Conservation (phyloP, 1,284 basidiomycete genomes). For the Cryptococcus hybrid region DNA sequence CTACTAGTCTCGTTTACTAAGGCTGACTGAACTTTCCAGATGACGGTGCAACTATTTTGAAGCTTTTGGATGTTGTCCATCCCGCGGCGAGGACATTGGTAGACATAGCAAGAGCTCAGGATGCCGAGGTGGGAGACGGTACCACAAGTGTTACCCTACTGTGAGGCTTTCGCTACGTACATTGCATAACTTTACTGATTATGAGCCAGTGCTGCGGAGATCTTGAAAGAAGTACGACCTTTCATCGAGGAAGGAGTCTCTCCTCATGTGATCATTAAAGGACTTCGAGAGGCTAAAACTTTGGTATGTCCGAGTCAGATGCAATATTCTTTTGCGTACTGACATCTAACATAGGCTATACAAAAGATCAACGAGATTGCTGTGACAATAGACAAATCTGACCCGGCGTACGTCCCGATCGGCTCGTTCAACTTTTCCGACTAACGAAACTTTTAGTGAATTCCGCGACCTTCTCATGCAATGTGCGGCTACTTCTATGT, state of each 20-base stretch:
- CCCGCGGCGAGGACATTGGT: constrained; percentile 95
- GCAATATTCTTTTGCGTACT: not conserved
- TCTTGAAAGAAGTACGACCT: constrained; percentile 86
- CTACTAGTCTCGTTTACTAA: not conserved
- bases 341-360: constrained; percentile 61
- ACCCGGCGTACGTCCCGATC: constrained; percentile 68
- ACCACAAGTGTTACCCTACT: constrained; percentile 94
- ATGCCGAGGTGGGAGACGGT: constrained; percentile 97
- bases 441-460: constrained; percentile 56
- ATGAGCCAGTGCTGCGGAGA: constrained; percentile 69
- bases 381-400: constrained; percentile 82
- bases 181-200: not conserved
- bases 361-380: constrained; percentile 88
- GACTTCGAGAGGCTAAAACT: constrained; percentile 83
- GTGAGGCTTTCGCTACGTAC: constrained; percentile 14
- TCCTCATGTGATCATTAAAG: constrained; percentile 97
- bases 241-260: constrained; percentile 98
- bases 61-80: constrained; percentile 95
- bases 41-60: constrained; percentile 97
- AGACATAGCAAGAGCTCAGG: constrained; percentile 96
- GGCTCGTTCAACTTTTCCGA: not conserved
- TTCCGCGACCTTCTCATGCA: constrained; percentile 94
- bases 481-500: constrained; percentile 98
- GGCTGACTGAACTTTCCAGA: constrained; percentile 47
- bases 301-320: constrained; percentile 58